phyloP scores from a whole-genome alignment of 176 grass and related monocot species.

The Oryza australiensis region DNA sequence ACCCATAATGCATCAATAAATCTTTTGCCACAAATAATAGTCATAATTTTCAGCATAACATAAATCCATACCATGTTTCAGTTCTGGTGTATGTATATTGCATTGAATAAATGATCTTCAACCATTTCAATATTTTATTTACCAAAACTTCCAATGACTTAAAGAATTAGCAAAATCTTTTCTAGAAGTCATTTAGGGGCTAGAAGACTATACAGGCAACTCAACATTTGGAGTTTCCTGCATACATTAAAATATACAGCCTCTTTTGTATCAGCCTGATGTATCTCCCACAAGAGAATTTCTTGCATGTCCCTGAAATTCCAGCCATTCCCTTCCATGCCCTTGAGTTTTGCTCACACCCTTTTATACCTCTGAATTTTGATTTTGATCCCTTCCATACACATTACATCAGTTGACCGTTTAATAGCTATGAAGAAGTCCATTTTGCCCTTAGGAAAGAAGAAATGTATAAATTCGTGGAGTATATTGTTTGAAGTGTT shows the following conservation, averaged over 20 bases:
- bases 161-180: slow-evolving; percentile 7
- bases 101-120: neutral
- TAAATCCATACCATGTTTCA: neutral
- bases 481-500: no score
- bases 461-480: no score
- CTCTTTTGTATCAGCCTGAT: neutral
- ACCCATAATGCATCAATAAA: slow-evolving; percentile 15
- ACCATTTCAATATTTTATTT: neutral
- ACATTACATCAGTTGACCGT: no score
- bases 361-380: no score
- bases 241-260: neutral
- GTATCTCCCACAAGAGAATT: slow-evolving; percentile 9
- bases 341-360: no score
- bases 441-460: no score
- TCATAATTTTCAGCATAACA: neutral
- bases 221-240: neutral
- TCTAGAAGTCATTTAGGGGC: slow-evolving; percentile 2
- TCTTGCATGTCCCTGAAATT: no score
- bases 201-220: neutral
- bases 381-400: no score
- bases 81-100: neutral
- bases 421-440: no score
- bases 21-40: neutral
- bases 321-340: no score
- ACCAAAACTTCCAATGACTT: slow-evolving; percentile 19